Evolutionary conservation across 2,329 filamentous ascomycete genomes (phyloP), one percentile per base, ranked within the genome.

Genomic region (Berkeleyomyces rouxiae): DNA sequence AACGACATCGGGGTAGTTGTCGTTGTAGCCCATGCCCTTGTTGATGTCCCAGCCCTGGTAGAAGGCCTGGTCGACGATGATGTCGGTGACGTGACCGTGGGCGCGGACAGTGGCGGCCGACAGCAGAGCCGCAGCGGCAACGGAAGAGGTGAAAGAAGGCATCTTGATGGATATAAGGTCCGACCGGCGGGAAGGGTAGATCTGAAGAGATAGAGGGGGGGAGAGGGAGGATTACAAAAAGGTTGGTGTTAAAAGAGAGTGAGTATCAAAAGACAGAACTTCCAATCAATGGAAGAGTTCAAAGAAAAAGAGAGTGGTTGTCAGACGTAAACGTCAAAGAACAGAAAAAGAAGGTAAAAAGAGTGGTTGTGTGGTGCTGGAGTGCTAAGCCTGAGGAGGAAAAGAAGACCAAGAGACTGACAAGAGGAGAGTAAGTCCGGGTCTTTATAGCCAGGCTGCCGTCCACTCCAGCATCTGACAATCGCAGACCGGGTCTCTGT

Each of bases 21-120:
- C 31, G 61, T 58, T 59, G 55, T 60, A 65, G 53, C 63, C 63
- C 66, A 66, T 69, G 53, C 67, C 67, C 40, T 66, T 61, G 44
- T 46, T 37, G 9, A 69, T 69, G 44, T 71, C 58, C 44, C 69
- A 70, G 55, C 72, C 71, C 6, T 67, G 65, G 68, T 72, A 75
- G 46, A 69, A 68, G 47, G 67, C 66, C n/a, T 68, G 68, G 64
- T 68, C 66, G 65, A 70, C 67, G 51, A 68, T 66, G 60, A 71
- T 69, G 44, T 68, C 65, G 39, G 64, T 66, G 59, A 73, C 71
- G 58, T 72, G 71, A 51, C 72, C 72, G 66, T 74, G 72, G 42
- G 67, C 69, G 37, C 63, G 63, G 39, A 67, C 66, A 44, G 68
- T 68, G 49, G 66, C 64, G 58, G 70, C 46, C 11, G 68, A 63